A percentile compares a stretch with the other conserved stretches of the same genome.
phyloP scores from a whole-genome alignment of 345 rosid genomes.

The Arabis hirsuta region DNA sequence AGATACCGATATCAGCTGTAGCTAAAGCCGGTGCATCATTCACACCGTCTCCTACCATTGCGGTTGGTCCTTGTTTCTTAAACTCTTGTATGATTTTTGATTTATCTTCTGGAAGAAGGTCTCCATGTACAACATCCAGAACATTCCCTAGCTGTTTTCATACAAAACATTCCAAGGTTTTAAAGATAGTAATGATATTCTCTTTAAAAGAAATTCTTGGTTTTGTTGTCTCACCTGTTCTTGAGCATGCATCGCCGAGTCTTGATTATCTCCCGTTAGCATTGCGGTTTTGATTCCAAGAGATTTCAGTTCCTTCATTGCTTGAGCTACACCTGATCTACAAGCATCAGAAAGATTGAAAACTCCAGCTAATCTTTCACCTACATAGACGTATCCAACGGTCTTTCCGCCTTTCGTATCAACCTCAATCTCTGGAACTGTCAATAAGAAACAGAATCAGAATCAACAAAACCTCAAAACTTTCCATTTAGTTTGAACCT shows the following conservation, averaged over 20 bases:
- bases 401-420: constrained; percentile 58
- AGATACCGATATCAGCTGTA: constrained; percentile 85
- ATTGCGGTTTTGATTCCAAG: constrained; percentile 68
- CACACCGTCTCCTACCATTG: constrained; percentile 90
- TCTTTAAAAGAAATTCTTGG: too few species aligned
- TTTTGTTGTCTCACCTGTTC: constrained; percentile 55
- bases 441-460: constrained; percentile 19
- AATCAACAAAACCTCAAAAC: constrained; percentile 2
- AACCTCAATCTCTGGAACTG: constrained; percentile 52
- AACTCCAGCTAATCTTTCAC: constrained; percentile 54
- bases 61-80: constrained; percentile 68
- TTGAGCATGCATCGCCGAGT: constrained; percentile 70
- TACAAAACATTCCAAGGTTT: background rate
- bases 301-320: constrained; percentile 59
- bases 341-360: constrained; percentile 82
- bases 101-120: constrained; percentile 88
- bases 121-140: constrained; percentile 66
- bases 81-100: constrained; percentile 54
- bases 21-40: constrained; percentile 98
- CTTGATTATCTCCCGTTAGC: constrained; percentile 86
- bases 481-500: background rate
- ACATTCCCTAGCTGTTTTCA: constrained; percentile 59
- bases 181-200: background rate
- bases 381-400: constrained; percentile 62
- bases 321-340: constrained; percentile 73